Conservation (phyloP, 768 basidiomycete genomes). For the Fomitopsis serialis region DNA sequence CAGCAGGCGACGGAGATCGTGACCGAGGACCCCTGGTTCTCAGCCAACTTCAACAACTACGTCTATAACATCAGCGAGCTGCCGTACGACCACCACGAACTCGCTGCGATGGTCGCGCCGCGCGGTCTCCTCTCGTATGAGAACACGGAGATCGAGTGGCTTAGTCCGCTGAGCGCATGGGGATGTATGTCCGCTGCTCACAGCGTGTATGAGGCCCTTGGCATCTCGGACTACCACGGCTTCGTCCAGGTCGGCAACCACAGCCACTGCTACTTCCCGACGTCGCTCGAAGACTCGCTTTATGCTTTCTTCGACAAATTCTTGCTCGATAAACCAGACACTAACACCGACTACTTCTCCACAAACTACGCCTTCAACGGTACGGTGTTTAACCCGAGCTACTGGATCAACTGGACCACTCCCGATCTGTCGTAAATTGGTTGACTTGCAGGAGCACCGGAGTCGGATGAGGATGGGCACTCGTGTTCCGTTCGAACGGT, state of each 20-base stretch:
- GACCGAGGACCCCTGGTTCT: conserved; percentile 60
- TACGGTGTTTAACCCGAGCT: conserved; percentile 31
- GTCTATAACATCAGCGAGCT: conserved; percentile 39
- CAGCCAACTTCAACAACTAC: conserved; percentile 41
- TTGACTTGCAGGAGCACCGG: background rate
- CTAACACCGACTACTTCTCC: conserved; percentile 41
- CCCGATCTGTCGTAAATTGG: conserved; percentile 29
- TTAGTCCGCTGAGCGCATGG: conserved; percentile 44
- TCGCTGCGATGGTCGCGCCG: conserved; percentile 51
- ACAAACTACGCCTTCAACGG: conserved; percentile 38
- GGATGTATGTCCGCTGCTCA: conserved; percentile 48
- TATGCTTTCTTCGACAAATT: conserved; percentile 54
- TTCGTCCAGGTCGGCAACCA: conserved; percentile 51
- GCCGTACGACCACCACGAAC: conserved; percentile 57
- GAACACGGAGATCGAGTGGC: conserved; percentile 52
- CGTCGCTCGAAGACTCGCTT: conserved; percentile 37
- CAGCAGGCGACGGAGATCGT: conserved; percentile 58
- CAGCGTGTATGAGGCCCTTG: conserved; percentile 46
- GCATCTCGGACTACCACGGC: conserved; percentile 41
- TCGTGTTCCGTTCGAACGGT: too few species aligned
- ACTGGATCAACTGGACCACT: conserved; percentile 47
- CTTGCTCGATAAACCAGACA: conserved; percentile 37
- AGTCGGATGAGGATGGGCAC: background rate
- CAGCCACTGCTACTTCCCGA: conserved; percentile 51
- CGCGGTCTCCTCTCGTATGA: conserved; percentile 48